phyloP scores from a whole-genome alignment of 225 moss, liverwort and hornwort genomes.

The Lunularia cruciata region DNA sequence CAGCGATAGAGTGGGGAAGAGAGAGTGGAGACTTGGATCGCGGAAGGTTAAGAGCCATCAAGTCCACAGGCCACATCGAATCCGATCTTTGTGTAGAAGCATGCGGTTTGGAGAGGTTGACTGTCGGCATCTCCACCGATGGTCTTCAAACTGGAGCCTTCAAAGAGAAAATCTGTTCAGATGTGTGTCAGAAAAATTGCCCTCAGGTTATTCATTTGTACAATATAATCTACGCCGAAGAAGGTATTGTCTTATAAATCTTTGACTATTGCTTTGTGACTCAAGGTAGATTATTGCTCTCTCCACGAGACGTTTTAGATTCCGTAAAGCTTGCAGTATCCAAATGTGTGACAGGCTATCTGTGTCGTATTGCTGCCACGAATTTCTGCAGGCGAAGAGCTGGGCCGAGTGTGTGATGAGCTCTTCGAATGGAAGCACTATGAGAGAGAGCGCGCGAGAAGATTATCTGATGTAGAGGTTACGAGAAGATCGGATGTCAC shows the following conservation, averaged over 20 bases:
- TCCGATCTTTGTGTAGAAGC: constrained; percentile 22
- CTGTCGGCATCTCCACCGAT: constrained; percentile 25
- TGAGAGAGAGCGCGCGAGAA: background rate
- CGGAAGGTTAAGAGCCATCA: background rate
- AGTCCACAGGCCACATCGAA: constrained; percentile 9
- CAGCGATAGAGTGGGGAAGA: constrained; percentile 1
- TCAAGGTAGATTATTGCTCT: too few relatives aligned
- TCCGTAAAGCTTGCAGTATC: too few relatives aligned
- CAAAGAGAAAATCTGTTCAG: constrained; percentile 27
- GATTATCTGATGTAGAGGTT: background rate
- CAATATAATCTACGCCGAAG: constrained; percentile 9
- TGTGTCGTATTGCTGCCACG: background rate
- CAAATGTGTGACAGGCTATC: too few relatives aligned
- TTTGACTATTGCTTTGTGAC: background rate
- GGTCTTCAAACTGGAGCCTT: constrained; percentile 11
- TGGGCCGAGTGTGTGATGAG: constrained; percentile 9
- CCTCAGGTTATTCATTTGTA: constrained; percentile 18
- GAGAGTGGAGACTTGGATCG: background rate
- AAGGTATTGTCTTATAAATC: background rate
- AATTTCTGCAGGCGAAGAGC: constrained; percentile 8
- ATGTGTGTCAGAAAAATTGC: constrained; percentile 11
- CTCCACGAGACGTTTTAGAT: too few relatives aligned
- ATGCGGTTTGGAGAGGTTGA: constrained; percentile 26
- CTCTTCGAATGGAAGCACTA: background rate
- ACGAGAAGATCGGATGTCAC: too few relatives aligned